A percentile compares a stretch with the other conserved stretches of the same genome.
These are phyloP conservation scores for Naganishia onofrii DNA, from an alignment of 768 basidiomycete species.

Conservation along the genomic window DNA sequence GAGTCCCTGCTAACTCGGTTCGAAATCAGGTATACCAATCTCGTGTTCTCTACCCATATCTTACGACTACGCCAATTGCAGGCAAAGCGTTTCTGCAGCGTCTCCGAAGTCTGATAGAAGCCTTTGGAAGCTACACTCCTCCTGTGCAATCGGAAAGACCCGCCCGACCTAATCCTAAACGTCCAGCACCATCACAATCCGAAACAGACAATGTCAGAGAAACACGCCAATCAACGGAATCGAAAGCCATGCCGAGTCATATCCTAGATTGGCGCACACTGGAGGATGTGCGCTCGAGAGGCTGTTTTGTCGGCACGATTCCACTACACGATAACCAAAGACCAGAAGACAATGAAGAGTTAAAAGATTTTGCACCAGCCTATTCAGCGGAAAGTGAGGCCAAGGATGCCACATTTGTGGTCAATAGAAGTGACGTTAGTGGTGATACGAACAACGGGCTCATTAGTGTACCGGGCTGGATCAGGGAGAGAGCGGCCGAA, in stretches of 20 bases:
- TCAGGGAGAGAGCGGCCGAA: slow-evolving; percentile 86
- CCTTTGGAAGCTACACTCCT: slow-evolving; percentile 80
- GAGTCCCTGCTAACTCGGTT: not conserved
- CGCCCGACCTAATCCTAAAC: slow-evolving; percentile 8
- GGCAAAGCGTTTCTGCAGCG: slow-evolving; percentile 77
- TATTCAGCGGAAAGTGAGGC: not conserved
- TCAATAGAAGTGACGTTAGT: not conserved
- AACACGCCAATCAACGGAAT: too few relatives aligned
- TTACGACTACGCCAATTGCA: slow-evolving; percentile 73
- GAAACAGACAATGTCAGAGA: not conserved
- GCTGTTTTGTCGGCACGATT: slow-evolving; percentile 74
- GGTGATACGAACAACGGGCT: slow-evolving; percentile 67
- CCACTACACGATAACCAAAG: slow-evolving; percentile 46
- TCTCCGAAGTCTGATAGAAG: slow-evolving; percentile 72
- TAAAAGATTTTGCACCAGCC: not conserved
- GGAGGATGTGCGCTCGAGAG: slow-evolving; percentile 85
- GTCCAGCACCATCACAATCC: not conserved
- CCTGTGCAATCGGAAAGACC: not conserved
- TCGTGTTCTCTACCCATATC: slow-evolving; percentile 18
- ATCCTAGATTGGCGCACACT: slow-evolving; percentile 55
- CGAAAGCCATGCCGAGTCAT: not conserved
- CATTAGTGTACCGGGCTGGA: slow-evolving; percentile 79
- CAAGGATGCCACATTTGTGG: slow-evolving; percentile 8
- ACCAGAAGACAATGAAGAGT: slow-evolving; percentile 1
- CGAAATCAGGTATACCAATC: slow-evolving; percentile 26